Percentiles rank a stretch among this genome's conserved stretches.
Evolutionary conservation across 202 grass and related monocot species (phyloP).

Genomic region (Schoenoplectus tabernaemontani): DNA sequence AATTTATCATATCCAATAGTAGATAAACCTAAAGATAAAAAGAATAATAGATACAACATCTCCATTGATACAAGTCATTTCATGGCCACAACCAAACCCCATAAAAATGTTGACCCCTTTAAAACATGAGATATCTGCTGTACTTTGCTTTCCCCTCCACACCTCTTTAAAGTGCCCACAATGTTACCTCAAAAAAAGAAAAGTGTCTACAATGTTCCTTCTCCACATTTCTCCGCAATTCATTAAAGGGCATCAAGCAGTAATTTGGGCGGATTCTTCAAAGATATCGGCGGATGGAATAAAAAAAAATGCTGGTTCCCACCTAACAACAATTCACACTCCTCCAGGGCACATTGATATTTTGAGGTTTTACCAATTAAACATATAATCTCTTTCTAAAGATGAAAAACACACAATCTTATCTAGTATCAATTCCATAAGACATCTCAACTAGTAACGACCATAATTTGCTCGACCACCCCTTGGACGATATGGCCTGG

Average conservation of each 20-base stretch:
- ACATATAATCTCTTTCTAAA: background rate
- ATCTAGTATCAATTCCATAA: slow-evolving; percentile 8
- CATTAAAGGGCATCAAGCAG: background rate
- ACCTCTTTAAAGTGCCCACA: background rate
- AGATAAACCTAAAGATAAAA: background rate
- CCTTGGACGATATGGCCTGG: slow-evolving; percentile 69
- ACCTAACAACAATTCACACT: background rate
- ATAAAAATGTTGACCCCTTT: background rate
- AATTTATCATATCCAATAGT: background rate
- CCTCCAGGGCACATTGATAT: background rate
- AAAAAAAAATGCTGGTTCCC: background rate
- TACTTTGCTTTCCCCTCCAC: background rate
- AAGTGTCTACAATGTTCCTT: background rate
- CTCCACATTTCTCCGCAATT: background rate
- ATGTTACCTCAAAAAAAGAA: no score
- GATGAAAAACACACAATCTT: slow-evolving; percentile 14
- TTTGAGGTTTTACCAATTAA: background rate
- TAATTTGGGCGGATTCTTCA: background rate
- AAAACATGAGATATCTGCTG: background rate
- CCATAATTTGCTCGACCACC: slow-evolving; percentile 57
- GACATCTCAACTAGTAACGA: slow-evolving; percentile 59
- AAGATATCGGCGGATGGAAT: background rate
- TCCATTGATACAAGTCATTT: no score
- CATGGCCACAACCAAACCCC: background rate
- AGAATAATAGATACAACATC: slow-evolving; percentile 9